Percentiles rank a stretch among this genome's conserved stretches.
These are phyloP conservation scores for Physcomitrellopsis africana DNA, from an alignment of 225 moss, liverwort and hornwort genomes.

Conservation along the genomic window DNA sequence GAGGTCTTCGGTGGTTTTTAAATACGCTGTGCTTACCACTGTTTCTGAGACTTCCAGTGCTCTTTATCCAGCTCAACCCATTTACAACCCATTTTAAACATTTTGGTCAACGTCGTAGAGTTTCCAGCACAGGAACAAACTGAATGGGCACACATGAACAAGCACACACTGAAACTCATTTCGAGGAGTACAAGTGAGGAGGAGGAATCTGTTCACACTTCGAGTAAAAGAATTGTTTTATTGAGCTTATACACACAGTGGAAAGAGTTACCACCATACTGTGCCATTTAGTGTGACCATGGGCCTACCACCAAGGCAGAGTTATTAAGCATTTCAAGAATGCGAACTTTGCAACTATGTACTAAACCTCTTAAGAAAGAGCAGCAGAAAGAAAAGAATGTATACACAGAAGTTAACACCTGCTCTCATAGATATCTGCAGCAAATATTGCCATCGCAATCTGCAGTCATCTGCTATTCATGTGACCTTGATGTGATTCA, in stretches of 20 bases:
- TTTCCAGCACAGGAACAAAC: neutral
- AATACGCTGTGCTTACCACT: slow-evolving; percentile 1
- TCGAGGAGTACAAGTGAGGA: neutral
- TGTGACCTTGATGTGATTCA: slow-evolving; percentile 44
- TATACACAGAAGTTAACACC: slow-evolving; percentile 39
- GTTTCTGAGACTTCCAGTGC: slow-evolving; percentile 13
- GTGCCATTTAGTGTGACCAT: slow-evolving; percentile 19
- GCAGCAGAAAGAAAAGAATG: slow-evolving; percentile 39
- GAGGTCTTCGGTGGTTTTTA: slow-evolving; percentile 46
- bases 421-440: slow-evolving; percentile 37
- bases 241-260: slow-evolving; percentile 39
- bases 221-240: slow-evolving; percentile 38
- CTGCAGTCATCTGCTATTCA: slow-evolving; percentile 40
- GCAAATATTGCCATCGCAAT: slow-evolving; percentile 34
- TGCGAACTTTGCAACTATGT: slow-evolving; percentile 38
- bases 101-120: neutral
- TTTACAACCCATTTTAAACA: slow-evolving; percentile 6
- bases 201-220: neutral
- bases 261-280: slow-evolving; percentile 33
- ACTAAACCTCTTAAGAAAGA: slow-evolving; percentile 44
- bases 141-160: neutral
- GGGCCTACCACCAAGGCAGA: slow-evolving; percentile 27
- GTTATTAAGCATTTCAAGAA: slow-evolving; percentile 39
- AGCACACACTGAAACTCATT: neutral
- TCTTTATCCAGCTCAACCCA: neutral